Evolutionary conservation across 2,329 filamentous ascomycete species (phyloP).

Genomic region (Penicillium sp.): DNA sequence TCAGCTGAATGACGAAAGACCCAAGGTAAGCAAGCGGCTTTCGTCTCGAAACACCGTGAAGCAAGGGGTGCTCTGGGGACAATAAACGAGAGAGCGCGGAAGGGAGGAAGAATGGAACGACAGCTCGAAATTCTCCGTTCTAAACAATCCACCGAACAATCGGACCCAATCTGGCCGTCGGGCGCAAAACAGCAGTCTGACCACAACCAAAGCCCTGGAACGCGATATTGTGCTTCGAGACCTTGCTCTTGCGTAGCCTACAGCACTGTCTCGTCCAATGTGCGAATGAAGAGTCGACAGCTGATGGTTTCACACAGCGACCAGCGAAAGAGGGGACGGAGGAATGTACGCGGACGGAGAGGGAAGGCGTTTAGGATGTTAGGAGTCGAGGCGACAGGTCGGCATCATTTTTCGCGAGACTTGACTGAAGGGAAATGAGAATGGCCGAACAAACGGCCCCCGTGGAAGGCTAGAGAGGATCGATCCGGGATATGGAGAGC

Average conservation of each 20-base stretch:
- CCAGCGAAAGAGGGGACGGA: slow-evolving; percentile 13
- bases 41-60: slow-evolving; percentile 10
- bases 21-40: background rate
- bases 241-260: slow-evolving; percentile 4
- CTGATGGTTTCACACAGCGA: slow-evolving; percentile 8
- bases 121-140: slow-evolving; percentile 26
- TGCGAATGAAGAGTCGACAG: background rate
- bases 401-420: slow-evolving; percentile 26
- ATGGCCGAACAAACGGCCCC: slow-evolving; percentile 4
- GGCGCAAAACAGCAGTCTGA: slow-evolving; percentile 24
- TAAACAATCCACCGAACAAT: slow-evolving; percentile 23
- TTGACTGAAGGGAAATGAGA: background rate
- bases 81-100: slow-evolving; percentile 11
- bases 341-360: slow-evolving; percentile 8
- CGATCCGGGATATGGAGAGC: background rate
- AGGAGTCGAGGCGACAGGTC: slow-evolving; percentile 24
- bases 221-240: slow-evolving; percentile 13
- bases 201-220: background rate
- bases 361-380: slow-evolving; percentile 17
- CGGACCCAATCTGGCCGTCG: slow-evolving; percentile 25
- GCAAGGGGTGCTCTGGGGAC: slow-evolving; percentile 19
- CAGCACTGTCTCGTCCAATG: slow-evolving; percentile 1
- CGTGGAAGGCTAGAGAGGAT: background rate
- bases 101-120: slow-evolving; percentile 19
- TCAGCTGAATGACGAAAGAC: slow-evolving; percentile 16